A percentile compares a stretch with the other conserved stretches of the same genome.
These are phyloP conservation scores for Suillus cothurnatus DNA, from an alignment of 768 basidiomycete species.

Conservation along the genomic window DNA sequence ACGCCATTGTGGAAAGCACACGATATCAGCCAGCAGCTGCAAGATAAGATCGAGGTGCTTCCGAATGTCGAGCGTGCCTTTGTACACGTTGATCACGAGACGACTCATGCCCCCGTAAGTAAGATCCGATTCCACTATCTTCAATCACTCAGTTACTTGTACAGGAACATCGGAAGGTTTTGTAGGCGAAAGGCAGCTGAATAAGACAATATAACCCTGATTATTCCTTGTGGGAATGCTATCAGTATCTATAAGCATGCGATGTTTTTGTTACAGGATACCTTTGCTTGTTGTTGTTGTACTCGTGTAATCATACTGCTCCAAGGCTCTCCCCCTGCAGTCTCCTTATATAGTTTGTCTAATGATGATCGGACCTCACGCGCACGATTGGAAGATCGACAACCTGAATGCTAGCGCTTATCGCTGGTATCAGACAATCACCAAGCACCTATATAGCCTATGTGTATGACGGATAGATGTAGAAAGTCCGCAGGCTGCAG, in stretches of 20 bases:
- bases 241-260: neutral
- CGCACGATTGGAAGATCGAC: neutral
- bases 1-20: slow-evolving; percentile 91
- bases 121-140: neutral
- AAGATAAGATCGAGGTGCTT: slow-evolving; percentile 86
- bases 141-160: slow-evolving; percentile 1
- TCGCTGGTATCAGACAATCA: neutral
- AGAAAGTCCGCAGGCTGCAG: neutral
- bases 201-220: neutral
- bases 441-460: neutral
- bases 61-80: slow-evolving; percentile 93
- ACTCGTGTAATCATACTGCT: neutral
- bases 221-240: neutral
- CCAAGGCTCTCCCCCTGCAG: neutral
- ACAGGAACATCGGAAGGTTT: slow-evolving; percentile 48
- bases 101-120: slow-evolving; percentile 71
- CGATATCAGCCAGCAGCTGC: slow-evolving; percentile 80
- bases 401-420: neutral
- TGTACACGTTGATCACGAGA: slow-evolving; percentile 94
- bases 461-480: too few relatives aligned
- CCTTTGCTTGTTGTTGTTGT: neutral
- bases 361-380: neutral
- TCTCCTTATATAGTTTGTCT: neutral
- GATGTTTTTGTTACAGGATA: neutral
- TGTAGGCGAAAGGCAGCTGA: slow-evolving; percentile 11